Percentiles rank a stretch among this genome's conserved stretches.
Conservation (phyloP, 2,329 filamentous ascomycete species). For the Cordyceps fumosorosea region DNA sequence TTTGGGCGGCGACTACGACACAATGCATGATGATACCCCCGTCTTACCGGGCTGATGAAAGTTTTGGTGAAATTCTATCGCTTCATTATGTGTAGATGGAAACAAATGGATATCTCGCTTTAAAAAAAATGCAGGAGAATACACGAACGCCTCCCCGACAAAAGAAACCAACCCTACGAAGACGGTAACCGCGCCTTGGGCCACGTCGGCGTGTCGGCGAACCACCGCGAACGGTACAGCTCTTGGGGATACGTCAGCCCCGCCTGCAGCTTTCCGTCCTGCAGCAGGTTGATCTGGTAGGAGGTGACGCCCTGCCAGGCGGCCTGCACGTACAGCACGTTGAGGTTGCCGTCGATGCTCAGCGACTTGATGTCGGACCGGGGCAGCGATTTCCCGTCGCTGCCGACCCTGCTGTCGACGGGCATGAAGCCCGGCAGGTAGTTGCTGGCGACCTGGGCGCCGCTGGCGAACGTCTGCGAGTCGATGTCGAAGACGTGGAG, state of each 20-base stretch:
- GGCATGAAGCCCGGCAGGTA: slow-evolving; percentile 10
- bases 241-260: background rate
- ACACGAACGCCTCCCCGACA: background rate
- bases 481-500: slow-evolving; percentile 10
- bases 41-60: background rate
- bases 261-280: background rate
- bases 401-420: slow-evolving; percentile 5
- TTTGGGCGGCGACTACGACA: background rate
- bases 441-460: background rate
- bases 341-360: slow-evolving; percentile 7
- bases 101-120: slow-evolving; percentile 3
- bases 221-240: slow-evolving; percentile 7
- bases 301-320: slow-evolving; percentile 4
- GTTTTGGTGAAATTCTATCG: background rate
- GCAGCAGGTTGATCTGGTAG: slow-evolving; percentile 4
- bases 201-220: slow-evolving; percentile 9
- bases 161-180: background rate
- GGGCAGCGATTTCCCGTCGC: slow-evolving; percentile 1
- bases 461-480: slow-evolving; percentile 8
- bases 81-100: background rate
- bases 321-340: slow-evolving; percentile 8
- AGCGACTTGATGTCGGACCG: slow-evolving; percentile 10
- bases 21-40: background rate
- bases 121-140: background rate
- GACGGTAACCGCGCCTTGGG: slow-evolving; percentile 8